These are phyloP conservation scores for Vigna hirtella DNA, from an alignment of 306 rosid genomes.

Conservation along the genomic window DNA sequence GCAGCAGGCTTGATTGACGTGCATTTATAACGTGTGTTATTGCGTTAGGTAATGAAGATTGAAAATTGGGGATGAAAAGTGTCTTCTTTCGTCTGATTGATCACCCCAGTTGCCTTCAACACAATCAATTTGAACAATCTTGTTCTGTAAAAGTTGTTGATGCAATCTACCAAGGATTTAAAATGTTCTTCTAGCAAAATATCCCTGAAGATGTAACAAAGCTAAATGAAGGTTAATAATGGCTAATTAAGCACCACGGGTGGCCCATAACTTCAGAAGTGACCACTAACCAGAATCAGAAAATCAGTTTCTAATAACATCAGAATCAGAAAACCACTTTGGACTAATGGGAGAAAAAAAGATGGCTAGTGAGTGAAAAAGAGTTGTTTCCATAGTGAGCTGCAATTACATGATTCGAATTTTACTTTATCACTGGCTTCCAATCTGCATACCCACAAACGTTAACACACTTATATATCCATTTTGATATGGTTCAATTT, in stretches of 20 bases:
- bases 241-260: background rate
- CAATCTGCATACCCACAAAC: background rate
- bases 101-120: background rate
- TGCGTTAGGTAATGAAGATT: conserved; percentile 7
- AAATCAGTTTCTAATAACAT: background rate
- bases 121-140: background rate
- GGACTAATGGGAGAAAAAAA: background rate
- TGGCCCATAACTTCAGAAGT: background rate
- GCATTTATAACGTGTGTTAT: background rate
- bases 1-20: background rate
- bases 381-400: background rate
- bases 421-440: background rate
- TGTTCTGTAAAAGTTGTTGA: background rate
- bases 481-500: background rate
- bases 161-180: background rate
- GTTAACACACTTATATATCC: background rate
- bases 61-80: background rate
- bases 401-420: background rate
- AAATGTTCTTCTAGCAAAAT: background rate
- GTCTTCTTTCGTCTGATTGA: background rate
- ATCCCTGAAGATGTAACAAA: too few species aligned
- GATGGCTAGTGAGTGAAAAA: background rate
- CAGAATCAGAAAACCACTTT: background rate
- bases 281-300: background rate
- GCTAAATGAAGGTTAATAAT: background rate